These are phyloP conservation scores for Neoboletus brunneissimus DNA, from an alignment of 768 basidiomycete genomes.

Conservation along the genomic window DNA sequence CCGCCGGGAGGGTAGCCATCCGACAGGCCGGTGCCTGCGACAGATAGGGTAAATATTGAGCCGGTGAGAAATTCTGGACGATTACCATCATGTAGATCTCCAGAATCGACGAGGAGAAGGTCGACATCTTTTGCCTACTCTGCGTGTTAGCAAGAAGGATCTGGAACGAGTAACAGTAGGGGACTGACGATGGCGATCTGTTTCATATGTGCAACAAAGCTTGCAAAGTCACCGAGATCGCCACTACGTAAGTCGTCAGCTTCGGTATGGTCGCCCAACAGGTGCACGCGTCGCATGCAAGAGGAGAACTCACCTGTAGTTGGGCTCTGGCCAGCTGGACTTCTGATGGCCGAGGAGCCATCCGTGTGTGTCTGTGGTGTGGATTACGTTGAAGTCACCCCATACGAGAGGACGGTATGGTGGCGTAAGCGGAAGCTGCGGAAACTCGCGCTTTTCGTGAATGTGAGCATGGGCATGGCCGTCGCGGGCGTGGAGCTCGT, in stretches of 20 bases:
- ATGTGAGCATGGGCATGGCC: slow-evolving; percentile 36
- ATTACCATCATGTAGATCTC: slow-evolving; percentile 70
- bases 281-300: too few species aligned
- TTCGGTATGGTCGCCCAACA: not conserved
- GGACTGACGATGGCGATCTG: slow-evolving; percentile 54
- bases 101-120: slow-evolving; percentile 80
- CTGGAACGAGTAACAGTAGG: not conserved
- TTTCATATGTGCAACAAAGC: slow-evolving; percentile 83
- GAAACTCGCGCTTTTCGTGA: slow-evolving; percentile 37
- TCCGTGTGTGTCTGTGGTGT: slow-evolving; percentile 82
- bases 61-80: not conserved
- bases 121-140: slow-evolving; percentile 68
- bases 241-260: slow-evolving; percentile 33
- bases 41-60: not conserved
- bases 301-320: slow-evolving; percentile 50
- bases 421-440: slow-evolving; percentile 43
- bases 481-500: slow-evolving; percentile 20
- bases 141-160: not conserved
- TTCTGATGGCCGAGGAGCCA: slow-evolving; percentile 87
- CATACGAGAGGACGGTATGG: slow-evolving; percentile 72
- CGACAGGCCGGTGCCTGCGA: slow-evolving; percentile 69
- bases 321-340: slow-evolving; percentile 65
- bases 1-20: slow-evolving; percentile 72
- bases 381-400: slow-evolving; percentile 87
- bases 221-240: slow-evolving; percentile 79